phyloP scores from a whole-genome alignment of 495 filamentous ascomycete species.

The Neurospora tetrasperma region DNA sequence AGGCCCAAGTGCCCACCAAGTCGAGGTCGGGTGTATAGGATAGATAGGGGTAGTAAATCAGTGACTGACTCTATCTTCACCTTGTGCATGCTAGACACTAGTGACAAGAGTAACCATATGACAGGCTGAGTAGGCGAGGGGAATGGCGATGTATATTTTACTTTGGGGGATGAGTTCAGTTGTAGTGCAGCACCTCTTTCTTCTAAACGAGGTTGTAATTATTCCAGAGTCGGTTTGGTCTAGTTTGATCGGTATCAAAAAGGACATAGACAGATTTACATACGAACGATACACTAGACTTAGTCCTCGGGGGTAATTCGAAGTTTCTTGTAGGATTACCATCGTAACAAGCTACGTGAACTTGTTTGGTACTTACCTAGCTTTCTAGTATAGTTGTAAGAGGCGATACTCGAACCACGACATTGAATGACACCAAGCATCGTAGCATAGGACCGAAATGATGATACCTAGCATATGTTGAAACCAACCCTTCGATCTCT shows the following conservation, averaged over 20 bases:
- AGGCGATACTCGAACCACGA: background rate
- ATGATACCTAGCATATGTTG: background rate
- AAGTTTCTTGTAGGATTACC: background rate
- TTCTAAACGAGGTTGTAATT: too few species aligned
- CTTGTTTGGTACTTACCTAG: background rate
- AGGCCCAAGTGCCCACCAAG: background rate
- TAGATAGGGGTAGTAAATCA: background rate
- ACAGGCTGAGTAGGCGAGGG: too few species aligned
- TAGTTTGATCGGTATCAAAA: background rate
- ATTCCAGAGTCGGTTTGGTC: too few species aligned
- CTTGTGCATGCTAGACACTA: background rate
- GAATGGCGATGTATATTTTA: too few species aligned
- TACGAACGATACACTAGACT: background rate
- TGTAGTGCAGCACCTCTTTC: background rate
- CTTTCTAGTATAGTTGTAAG: background rate
- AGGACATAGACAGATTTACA: background rate
- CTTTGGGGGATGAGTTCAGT: background rate
- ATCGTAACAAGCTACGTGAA: background rate
- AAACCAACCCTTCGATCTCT: background rate
- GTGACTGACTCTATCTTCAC: background rate
- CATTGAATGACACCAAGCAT: background rate
- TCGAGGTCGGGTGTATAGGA: background rate
- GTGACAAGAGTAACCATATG: background rate
- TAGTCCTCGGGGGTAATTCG: background rate
- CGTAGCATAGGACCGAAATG: background rate